phyloP scores from a whole-genome alignment of 805 yeast species.

The Metschnikowia vanudenii region DNA sequence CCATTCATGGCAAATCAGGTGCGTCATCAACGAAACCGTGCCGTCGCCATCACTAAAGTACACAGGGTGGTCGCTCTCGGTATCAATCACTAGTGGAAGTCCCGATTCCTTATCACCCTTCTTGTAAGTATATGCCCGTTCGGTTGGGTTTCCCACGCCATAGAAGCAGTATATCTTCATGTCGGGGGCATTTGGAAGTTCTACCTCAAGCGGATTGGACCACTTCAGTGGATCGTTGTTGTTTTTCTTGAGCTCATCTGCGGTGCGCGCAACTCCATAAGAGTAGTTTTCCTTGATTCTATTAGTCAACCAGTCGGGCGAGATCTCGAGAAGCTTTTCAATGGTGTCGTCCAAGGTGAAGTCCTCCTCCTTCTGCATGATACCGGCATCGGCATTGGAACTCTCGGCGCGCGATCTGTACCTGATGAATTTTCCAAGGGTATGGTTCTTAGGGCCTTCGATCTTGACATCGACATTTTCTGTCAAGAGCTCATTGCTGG shows the following conservation, averaged over 20 bases:
- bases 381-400: constrained; percentile 14
- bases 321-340: constrained; percentile 56
- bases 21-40: constrained; percentile 84
- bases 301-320: constrained; percentile 75
- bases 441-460: constrained; percentile 30
- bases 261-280: constrained; percentile 65
- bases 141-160: constrained; percentile 97
- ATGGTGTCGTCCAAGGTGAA: constrained; percentile 68
- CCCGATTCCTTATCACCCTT: constrained; percentile 53
- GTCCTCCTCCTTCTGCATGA: constrained; percentile 32
- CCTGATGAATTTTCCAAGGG: constrained; percentile 74
- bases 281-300: constrained; percentile 73
- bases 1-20: constrained; percentile 91
- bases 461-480: constrained; percentile 19
- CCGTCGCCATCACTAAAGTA: constrained; percentile 93
- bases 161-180: constrained; percentile 86
- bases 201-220: constrained; percentile 92
- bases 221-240: constrained; percentile 76
- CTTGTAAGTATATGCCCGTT: constrained; percentile 83
- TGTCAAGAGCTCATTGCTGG: constrained; percentile 28
- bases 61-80: constrained; percentile 63
- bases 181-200: constrained; percentile 91
- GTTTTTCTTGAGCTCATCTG: constrained; percentile 59
- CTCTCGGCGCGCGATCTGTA: constrained; percentile 49
- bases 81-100: constrained; percentile 70